Conservation (phyloP, 352 stramenopile species). For the Phytopythium boreale region DNA sequence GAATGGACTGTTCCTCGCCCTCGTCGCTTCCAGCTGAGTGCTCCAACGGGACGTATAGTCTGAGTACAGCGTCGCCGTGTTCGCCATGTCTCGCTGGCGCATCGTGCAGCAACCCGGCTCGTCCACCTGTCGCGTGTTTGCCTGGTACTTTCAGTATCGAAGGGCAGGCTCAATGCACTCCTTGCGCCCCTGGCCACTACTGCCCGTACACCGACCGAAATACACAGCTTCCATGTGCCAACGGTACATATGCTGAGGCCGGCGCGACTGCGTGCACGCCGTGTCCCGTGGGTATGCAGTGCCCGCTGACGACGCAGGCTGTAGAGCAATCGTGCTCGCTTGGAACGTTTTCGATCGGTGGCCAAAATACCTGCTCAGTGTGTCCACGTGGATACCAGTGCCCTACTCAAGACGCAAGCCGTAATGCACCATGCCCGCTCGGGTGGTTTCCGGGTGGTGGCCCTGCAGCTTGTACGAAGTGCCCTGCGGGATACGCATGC, state of each 20-base stretch:
- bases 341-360: constrained; percentile 63
- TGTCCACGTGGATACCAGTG: constrained; percentile 56
- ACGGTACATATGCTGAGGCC: constrained; percentile 45
- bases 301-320: constrained; percentile 35
- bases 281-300: constrained; percentile 63
- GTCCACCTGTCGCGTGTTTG: constrained; percentile 32
- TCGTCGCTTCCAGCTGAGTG: constrained; percentile 31
- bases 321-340: constrained; percentile 36
- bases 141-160: constrained; percentile 49
- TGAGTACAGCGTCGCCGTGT: constrained; percentile 31
- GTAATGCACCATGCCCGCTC: constrained; percentile 37
- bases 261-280: constrained; percentile 39
- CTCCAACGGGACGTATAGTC: constrained; percentile 40
- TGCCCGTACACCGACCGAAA: constrained; percentile 49
- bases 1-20: constrained; percentile 45
- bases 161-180: constrained; percentile 45
- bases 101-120: constrained; percentile 26
- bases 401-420: constrained; percentile 39
- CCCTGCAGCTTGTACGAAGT: constrained; percentile 56
- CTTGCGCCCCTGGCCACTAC: constrained; percentile 52
- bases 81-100: constrained; percentile 37
- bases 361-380: constrained; percentile 40
- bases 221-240: constrained; percentile 39
- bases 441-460: constrained; percentile 37
- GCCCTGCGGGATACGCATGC: constrained; percentile 56